Evolutionary conservation across 805 yeast species (phyloP).

Genomic region (Metschnikowia lachancei): DNA sequence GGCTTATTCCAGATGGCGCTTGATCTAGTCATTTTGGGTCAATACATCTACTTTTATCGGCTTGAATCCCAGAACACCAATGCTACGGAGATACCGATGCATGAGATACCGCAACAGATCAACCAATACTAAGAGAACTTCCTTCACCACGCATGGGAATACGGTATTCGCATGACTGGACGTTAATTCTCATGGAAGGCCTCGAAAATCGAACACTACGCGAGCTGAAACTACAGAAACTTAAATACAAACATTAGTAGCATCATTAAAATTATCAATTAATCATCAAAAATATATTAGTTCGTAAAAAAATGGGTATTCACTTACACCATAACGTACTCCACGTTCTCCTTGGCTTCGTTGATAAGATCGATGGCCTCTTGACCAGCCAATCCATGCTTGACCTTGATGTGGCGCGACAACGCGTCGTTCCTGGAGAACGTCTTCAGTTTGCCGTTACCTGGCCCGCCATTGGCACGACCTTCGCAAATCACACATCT

Average conservation of each 20-base stretch:
- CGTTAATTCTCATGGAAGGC: no score
- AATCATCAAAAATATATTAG: not conserved
- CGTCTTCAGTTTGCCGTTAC: conserved; percentile 50
- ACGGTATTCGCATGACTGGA: no score
- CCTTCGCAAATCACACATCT: conserved; percentile 49
- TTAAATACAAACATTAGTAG: no score
- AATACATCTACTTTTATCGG: conserved; percentile 60
- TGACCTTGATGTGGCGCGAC: conserved; percentile 61
- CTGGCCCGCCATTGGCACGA: conserved; percentile 44
- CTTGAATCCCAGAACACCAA: conserved; percentile 10
- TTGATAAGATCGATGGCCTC: conserved; percentile 71
- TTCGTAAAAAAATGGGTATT: conserved; percentile 4
- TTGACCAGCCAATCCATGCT: conserved; percentile 69
- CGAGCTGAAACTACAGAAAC: no score
- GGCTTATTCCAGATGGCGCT: conserved; percentile 76
- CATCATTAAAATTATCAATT: not conserved
- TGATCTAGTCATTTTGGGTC: conserved; percentile 70
- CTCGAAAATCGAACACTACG: no score
- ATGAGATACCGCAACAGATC: conserved; percentile 4
- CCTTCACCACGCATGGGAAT: not conserved
- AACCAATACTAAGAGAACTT: not conserved
- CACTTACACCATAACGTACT: conserved; percentile 39
- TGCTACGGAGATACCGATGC: conserved; percentile 11
- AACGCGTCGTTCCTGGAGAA: conserved; percentile 47
- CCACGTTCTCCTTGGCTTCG: conserved; percentile 75